These are phyloP conservation scores for Exutisphaerella laricina DNA, from an alignment of 2,329 filamentous ascomycete genomes.

Conservation along the genomic window DNA sequence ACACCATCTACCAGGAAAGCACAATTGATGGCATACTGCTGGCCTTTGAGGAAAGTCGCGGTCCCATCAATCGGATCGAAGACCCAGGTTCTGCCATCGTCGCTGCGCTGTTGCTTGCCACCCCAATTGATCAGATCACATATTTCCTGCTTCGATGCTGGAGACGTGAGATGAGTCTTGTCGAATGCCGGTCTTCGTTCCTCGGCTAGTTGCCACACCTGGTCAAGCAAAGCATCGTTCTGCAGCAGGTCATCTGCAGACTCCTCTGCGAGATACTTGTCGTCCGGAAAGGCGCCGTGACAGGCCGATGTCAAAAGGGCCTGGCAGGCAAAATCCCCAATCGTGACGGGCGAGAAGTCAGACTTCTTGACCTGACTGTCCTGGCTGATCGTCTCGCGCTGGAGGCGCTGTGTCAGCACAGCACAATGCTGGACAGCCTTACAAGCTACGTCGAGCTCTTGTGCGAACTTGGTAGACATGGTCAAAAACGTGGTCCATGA, in stretches of 20 bases:
- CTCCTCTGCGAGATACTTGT: slow-evolving; percentile 59
- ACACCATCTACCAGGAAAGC: slow-evolving; percentile 53
- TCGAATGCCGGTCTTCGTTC: slow-evolving; percentile 24
- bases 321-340: slow-evolving; percentile 60
- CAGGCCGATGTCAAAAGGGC: slow-evolving; percentile 56
- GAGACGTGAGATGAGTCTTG: slow-evolving; percentile 36
- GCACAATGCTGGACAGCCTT: slow-evolving; percentile 29
- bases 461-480: slow-evolving; percentile 14
- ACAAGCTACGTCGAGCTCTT: slow-evolving; percentile 21
- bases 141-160: slow-evolving; percentile 50
- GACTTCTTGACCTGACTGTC: slow-evolving; percentile 52
- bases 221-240: slow-evolving; percentile 44
- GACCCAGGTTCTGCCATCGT: slow-evolving; percentile 50
- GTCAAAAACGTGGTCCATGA: neutral
- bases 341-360: slow-evolving; percentile 57
- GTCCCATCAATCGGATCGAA: slow-evolving; percentile 63
- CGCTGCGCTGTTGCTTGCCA: slow-evolving; percentile 37
- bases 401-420: slow-evolving; percentile 52
- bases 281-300: slow-evolving; percentile 49
- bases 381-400: slow-evolving; percentile 39
- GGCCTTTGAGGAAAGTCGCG: slow-evolving; percentile 54
- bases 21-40: slow-evolving; percentile 59
- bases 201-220: slow-evolving; percentile 53
- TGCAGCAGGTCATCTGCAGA: slow-evolving; percentile 49
- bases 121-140: slow-evolving; percentile 58